Percentiles rank a stretch among this genome's conserved stretches.
These are phyloP conservation scores for Chrysoporthe austroafricana DNA, from an alignment of 2,329 filamentous ascomycete genomes.

Conservation along the genomic window DNA sequence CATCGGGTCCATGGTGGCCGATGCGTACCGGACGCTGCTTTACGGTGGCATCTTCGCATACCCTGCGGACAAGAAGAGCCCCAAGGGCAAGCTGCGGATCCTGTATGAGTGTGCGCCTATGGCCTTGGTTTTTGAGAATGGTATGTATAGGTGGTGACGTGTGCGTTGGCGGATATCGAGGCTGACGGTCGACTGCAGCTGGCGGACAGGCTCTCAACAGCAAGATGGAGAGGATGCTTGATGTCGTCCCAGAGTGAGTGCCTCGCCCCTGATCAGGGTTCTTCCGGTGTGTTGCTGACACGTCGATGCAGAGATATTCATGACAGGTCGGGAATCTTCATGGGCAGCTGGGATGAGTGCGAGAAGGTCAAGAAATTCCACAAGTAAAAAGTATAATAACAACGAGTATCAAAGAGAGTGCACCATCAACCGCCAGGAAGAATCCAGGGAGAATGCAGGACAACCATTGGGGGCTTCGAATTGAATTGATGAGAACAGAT, in stretches of 20 bases:
- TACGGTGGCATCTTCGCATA: conserved; percentile 99
- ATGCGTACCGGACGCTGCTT: conserved; percentile 92
- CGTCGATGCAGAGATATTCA: conserved; percentile 69
- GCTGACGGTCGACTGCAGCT: conserved; percentile 54
- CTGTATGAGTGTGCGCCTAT: conserved; percentile 98
- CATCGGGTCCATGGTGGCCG: conserved; percentile 97
- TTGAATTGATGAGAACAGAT: conserved; percentile 19
- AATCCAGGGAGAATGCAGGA: background rate
- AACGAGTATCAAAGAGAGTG: background rate
- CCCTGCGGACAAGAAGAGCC: conserved; percentile 95
- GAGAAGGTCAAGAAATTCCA: conserved; percentile 91
- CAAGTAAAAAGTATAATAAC: conserved; percentile 46
- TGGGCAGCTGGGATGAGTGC: conserved; percentile 92
- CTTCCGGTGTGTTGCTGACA: background rate
- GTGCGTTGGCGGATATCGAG: background rate
- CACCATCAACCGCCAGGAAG: background rate
- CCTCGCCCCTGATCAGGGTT: no score
- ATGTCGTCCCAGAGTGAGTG: conserved; percentile 72
- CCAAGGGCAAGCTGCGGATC: conserved; percentile 97
- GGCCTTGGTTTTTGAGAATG: conserved; percentile 99
- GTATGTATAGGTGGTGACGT: conserved; percentile 53
- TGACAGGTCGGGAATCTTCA: conserved; percentile 92
- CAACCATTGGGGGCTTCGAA: conserved; percentile 2
- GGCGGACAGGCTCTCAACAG: conserved; percentile 92
- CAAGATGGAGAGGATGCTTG: conserved; percentile 88